Evolutionary conservation across 2,329 filamentous ascomycete genomes (phyloP), one percentile per base, ranked within the genome.

Genomic region (Colletotrichum sp.): DNA sequence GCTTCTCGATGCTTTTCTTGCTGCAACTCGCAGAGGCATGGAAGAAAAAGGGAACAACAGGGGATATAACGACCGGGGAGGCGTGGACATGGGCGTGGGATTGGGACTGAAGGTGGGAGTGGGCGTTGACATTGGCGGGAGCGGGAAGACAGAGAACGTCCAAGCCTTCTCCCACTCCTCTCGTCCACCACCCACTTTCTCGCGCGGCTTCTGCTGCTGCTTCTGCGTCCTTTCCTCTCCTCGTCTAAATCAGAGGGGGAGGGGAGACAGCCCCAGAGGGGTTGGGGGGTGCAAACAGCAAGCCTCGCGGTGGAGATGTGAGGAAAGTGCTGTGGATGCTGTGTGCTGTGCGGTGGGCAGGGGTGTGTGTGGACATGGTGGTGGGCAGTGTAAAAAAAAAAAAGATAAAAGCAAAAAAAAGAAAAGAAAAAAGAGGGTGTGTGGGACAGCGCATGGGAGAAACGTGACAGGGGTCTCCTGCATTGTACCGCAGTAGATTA

Each of bases 371-470:
- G 65, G 44, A 32, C 63, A n/a, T 18, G 63, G 34, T 36, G 62
- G 63, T 28, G 24, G 15, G 16, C n/a, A 52, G 71, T 30, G 44
- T n/a, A n/a, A 52, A 66, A 68, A 77, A 28, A 62, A n/a, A 62
- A n/a, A 34, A 62, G 5, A 62, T 8, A 24, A 30, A 34, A 62
- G 7, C 7, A 57, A 18, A 18, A 39, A 36, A 57, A 57, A 69
- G 36, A 30, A n/a, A 24, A n/a, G 16, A 59, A 57, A 71, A 60
- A 28, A 18, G 6, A 52, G 75, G 78, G 79, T 81, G 84, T 70
- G 78, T 85, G 84, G 84, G 83, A 87, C 87, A 85, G 80, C 84
- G 86, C 87, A 89, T 89, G 86, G 86, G 84, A 86, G 84, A 88
- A 88, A 87, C 83, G 86, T 86, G 87, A 88, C 85, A 88, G 84